Conservation (phyloP, 306 rosid genomes). For the Calophaca sinica region DNA sequence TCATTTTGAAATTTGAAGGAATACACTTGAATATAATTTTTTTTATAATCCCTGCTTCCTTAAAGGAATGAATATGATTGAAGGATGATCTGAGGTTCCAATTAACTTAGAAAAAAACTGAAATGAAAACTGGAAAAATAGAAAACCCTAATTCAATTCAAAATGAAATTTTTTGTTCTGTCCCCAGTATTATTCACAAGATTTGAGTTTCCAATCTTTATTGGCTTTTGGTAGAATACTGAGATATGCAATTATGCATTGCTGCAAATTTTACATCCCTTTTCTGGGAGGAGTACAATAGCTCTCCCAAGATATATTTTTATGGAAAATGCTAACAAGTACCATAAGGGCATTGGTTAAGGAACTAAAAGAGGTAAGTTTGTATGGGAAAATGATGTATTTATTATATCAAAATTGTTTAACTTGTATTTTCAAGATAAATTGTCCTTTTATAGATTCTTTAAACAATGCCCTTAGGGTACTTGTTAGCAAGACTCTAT, state of each 20-base stretch:
- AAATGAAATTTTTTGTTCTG: neutral
- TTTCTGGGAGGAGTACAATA: neutral
- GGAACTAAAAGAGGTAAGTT: too few species aligned
- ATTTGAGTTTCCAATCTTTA: conserved; percentile 13
- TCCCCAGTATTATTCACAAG: neutral
- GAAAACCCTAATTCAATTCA: conserved; percentile 3
- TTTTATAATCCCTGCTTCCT: neutral
- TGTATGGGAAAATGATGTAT: too few species aligned
- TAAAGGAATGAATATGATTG: too few species aligned
- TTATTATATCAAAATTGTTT: too few species aligned
- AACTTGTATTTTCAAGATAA: too few species aligned
- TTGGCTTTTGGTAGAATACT: neutral
- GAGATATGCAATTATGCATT: neutral
- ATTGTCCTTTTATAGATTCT: too few species aligned
- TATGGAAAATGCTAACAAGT: too few species aligned
- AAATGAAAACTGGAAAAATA: neutral
- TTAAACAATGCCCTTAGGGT: too few species aligned
- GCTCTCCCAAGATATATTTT: neutral
- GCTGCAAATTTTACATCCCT: conserved; percentile 16
- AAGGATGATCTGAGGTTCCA: conserved; percentile 15
- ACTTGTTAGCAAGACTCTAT: too few species aligned
- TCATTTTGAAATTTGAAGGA: neutral
- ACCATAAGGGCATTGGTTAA: too few species aligned
- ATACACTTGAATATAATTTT: neutral
- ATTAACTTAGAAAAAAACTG: neutral